These are phyloP conservation scores for Pyrenochaeta sp. DNA, from an alignment of 2,329 filamentous ascomycete genomes.

Conservation along the genomic window DNA sequence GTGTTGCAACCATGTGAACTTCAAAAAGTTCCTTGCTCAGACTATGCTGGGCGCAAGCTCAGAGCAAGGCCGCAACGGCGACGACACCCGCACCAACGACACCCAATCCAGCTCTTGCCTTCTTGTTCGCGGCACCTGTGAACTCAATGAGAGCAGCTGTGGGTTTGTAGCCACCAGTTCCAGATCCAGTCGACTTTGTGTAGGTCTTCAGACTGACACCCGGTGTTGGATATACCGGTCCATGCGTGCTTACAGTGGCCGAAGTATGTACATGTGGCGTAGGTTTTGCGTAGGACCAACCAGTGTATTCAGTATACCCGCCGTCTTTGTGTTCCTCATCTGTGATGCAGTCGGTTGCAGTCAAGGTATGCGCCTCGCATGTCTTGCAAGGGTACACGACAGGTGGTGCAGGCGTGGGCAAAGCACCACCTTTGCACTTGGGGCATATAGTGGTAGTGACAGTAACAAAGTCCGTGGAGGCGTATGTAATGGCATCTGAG, in stretches of 20 bases:
- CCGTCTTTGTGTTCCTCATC: neutral
- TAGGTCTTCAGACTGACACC: neutral
- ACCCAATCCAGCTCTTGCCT: constrained; percentile 1
- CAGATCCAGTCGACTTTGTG: constrained; percentile 3
- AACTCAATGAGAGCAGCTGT: constrained; percentile 4
- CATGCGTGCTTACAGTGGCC: too few species aligned
- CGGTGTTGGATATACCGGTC: neutral
- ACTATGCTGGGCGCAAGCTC: neutral
- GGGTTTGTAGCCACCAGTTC: constrained; percentile 8
- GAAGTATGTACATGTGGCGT: constrained; percentile 16
- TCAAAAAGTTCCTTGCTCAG: too few species aligned
- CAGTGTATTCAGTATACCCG: constrained; percentile 15
- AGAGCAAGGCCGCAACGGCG: constrained; percentile 7
- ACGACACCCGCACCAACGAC: constrained; percentile 10
- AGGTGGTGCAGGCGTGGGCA: constrained; percentile 9
- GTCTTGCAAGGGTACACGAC: constrained; percentile 20
- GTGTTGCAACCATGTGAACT: too few species aligned
- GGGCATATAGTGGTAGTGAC: constrained; percentile 15
- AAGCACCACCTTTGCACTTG: constrained; percentile 1
- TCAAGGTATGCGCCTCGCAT: constrained; percentile 18
- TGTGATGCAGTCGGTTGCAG: constrained; percentile 15
- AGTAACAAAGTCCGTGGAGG: constrained; percentile 18
- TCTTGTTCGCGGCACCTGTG: constrained; percentile 10
- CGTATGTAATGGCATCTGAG: constrained; percentile 18
- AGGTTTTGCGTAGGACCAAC: constrained; percentile 16